Conservation (phyloP, 768 basidiomycete species). For the Fistulinella prunicolor region DNA sequence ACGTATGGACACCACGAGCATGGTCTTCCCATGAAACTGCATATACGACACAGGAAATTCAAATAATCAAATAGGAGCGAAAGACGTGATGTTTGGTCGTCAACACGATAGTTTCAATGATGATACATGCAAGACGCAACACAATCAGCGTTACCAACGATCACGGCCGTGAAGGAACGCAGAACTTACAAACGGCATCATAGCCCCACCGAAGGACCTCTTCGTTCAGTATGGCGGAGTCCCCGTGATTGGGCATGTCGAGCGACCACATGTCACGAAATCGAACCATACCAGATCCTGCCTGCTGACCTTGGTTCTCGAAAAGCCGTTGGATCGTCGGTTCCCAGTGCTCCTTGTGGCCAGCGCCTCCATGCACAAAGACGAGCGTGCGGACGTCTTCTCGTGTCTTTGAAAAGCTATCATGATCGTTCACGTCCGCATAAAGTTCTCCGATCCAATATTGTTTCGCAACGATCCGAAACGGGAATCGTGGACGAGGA, state of each 20-base stretch:
- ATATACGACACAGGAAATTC: too few species aligned
- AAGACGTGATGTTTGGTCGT: too few species aligned
- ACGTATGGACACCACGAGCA: constrained; percentile 3
- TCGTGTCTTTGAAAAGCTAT: background rate
- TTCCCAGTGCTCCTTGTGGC: constrained; percentile 13
- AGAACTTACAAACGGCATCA: too few species aligned
- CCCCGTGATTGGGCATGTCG: constrained; percentile 8
- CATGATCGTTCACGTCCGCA: background rate
- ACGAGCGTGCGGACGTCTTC: background rate
- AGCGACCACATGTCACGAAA: constrained; percentile 10
- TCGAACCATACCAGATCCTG: background rate
- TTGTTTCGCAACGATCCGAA: constrained; percentile 8
- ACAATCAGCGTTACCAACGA: too few species aligned
- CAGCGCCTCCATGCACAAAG: constrained; percentile 3
- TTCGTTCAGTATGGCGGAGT: constrained; percentile 11
- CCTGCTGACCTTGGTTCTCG: background rate
- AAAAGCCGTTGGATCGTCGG: constrained; percentile 1
- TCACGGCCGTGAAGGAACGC: too few species aligned
- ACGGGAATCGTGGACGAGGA: constrained; percentile 9
- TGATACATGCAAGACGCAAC: background rate
- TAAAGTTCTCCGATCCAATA: background rate
- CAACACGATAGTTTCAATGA: background rate
- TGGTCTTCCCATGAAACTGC: constrained; percentile 5
- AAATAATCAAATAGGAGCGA: too few species aligned
- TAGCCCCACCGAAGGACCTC: background rate